Conservation (phyloP, 2,329 filamentous ascomycete species). For the Fusarium siculi region DNA sequence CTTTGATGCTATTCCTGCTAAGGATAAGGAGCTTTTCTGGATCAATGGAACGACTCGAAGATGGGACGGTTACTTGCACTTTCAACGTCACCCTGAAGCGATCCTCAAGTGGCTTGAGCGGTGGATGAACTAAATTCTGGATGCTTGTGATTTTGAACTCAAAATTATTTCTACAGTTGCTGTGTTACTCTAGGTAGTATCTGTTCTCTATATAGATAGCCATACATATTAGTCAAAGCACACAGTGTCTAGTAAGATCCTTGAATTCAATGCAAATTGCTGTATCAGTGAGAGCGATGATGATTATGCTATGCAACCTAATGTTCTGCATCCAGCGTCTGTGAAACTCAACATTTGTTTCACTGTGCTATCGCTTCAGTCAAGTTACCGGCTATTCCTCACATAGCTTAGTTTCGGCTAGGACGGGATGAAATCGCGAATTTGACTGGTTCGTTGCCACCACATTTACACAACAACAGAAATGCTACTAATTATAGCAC, state of each 20-base stretch:
- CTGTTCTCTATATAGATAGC: too few species aligned
- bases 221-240: background rate
- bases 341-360: background rate
- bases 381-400: background rate
- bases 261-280: background rate
- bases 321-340: background rate
- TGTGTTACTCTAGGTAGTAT: background rate
- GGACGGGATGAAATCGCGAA: background rate
- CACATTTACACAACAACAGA: background rate
- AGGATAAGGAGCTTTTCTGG: background rate
- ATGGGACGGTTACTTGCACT: background rate
- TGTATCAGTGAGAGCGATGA: background rate
- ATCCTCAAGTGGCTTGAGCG: background rate
- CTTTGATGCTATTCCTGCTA: background rate
- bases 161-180: rapidly evolving
- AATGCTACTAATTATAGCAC: background rate
- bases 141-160: background rate
- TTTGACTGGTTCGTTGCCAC: background rate
- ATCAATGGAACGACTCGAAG: background rate
- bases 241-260: background rate
- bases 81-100: background rate
- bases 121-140: background rate
- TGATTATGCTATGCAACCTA: background rate
- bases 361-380: background rate
- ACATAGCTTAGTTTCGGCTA: background rate